A percentile compares a stretch with the other conserved stretches of the same genome.
Conservation (phyloP, 495 filamentous ascomycete species). For the Pyronema omphalodes region DNA sequence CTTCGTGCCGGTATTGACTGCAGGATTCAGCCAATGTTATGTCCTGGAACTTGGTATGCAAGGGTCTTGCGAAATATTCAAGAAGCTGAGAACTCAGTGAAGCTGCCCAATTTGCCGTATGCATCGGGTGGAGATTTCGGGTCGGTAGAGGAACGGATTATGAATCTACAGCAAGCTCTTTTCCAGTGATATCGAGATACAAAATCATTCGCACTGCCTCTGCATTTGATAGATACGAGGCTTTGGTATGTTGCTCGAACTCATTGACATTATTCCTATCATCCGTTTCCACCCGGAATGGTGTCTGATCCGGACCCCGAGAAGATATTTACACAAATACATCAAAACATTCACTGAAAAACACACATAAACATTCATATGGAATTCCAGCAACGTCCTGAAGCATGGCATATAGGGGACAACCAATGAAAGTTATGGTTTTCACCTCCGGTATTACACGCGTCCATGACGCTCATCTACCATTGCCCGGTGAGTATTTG, state of each 20-base stretch:
- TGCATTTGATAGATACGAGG: constrained; percentile 4
- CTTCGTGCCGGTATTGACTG: background rate
- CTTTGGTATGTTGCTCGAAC: constrained; percentile 9
- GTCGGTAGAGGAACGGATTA: constrained; percentile 6
- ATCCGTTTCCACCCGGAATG: background rate
- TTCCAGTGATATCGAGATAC: constrained; percentile 3
- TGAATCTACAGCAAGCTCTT: background rate
- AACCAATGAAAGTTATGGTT: constrained; percentile 4
- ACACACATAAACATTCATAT: constrained; percentile 13
- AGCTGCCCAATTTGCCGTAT: background rate
- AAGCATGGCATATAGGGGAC: constrained; percentile 8
- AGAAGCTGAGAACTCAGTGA: background rate
- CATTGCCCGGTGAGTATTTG: background rate
- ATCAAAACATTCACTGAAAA: constrained; percentile 11
- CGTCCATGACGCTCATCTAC: constrained; percentile 1
- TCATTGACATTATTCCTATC: constrained; percentile 1
- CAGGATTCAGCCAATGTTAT: constrained; percentile 3
- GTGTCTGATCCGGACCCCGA: constrained; percentile 6
- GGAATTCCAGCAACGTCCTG: constrained; percentile 3
- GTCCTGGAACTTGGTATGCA: background rate
- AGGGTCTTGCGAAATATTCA: constrained; percentile 6
- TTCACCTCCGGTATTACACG: background rate
- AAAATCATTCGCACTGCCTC: constrained; percentile 8
- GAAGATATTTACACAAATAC: constrained; percentile 12
- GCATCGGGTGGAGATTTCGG: no score